phyloP scores from a whole-genome alignment of 257 asterid species.

The Solanum pennellii region DNA sequence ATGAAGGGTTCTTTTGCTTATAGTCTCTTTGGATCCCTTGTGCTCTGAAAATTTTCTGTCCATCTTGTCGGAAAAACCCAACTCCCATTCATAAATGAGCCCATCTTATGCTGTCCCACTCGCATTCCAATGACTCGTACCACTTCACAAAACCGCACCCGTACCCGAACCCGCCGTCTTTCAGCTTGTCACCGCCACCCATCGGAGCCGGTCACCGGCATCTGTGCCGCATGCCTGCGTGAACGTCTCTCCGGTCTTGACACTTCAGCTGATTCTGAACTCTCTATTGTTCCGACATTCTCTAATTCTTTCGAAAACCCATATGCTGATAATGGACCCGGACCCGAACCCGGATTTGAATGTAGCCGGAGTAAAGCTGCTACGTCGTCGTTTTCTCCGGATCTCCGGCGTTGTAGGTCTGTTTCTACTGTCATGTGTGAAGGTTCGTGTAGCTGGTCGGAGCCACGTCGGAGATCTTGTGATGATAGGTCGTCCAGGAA shows the following conservation, averaged over 20 bases:
- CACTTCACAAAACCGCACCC: conserved; percentile 39
- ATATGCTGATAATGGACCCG: neutral
- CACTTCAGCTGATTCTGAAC: conserved; percentile 5
- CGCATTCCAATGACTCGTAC: conserved; percentile 36
- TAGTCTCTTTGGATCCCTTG: conserved; percentile 27
- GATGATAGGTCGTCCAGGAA: conserved; percentile 43
- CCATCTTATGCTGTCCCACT: neutral
- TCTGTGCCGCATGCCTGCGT: conserved; percentile 91
- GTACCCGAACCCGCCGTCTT: conserved; percentile 44
- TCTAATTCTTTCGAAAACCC: neutral
- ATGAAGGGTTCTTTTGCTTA: conserved; percentile 27
- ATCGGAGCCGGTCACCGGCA: conserved; percentile 64
- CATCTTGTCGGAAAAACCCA: neutral
- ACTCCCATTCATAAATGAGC: neutral
- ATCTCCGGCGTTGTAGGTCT: conserved; percentile 77
- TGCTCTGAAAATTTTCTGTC: conserved; percentile 13
- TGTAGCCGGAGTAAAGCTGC: neutral
- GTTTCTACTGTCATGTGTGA: conserved; percentile 36
- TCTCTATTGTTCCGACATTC: conserved; percentile 1
- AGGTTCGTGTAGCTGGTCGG: conserved; percentile 27
- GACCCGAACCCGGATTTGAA: neutral
- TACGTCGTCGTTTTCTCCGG: conserved; percentile 16
- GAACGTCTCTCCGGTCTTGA: conserved; percentile 87
- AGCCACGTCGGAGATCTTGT: conserved; percentile 83
- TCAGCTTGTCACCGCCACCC: conserved; percentile 86